These are phyloP conservation scores for Alnus rubra DNA, from an alignment of 306 rosid species.

Conservation along the genomic window DNA sequence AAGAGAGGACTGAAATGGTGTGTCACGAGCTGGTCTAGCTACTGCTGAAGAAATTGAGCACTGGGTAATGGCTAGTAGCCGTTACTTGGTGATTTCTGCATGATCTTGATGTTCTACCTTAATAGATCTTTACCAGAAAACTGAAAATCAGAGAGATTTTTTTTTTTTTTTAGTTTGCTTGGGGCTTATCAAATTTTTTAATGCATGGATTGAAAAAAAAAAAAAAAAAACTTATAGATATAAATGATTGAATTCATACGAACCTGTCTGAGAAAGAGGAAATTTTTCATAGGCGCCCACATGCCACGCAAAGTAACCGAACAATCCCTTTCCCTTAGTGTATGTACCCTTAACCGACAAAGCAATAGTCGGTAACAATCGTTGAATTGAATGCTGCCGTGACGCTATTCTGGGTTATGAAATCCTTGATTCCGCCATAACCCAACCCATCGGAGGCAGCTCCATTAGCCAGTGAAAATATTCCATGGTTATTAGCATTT, in stretches of 20 bases:
- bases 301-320: constrained; percentile 47
- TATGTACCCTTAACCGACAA: constrained; percentile 37
- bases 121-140: no score
- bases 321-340: constrained; percentile 29
- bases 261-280: constrained; percentile 27
- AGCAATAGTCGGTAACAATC: constrained; percentile 33
- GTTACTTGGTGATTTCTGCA: no score
- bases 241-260: not conserved
- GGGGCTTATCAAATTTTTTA: not conserved
- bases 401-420: constrained; percentile 12
- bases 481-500: constrained; percentile 19
- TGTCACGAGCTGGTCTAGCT: no score
- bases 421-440: constrained; percentile 24
- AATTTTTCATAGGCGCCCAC: constrained; percentile 11
- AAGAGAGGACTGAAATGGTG: no score
- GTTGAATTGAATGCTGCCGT: constrained; percentile 11
- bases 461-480: constrained; percentile 33
- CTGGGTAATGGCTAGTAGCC: no score
- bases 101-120: no score
- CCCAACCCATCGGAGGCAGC: constrained; percentile 14
- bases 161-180: not conserved
- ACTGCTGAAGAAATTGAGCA: no score
- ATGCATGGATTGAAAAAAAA: not conserved
- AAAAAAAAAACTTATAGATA: not conserved
- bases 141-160: no score